Evolutionary conservation across 2,329 filamentous ascomycete species (phyloP).

Genomic region (Diaporthe australafricana): DNA sequence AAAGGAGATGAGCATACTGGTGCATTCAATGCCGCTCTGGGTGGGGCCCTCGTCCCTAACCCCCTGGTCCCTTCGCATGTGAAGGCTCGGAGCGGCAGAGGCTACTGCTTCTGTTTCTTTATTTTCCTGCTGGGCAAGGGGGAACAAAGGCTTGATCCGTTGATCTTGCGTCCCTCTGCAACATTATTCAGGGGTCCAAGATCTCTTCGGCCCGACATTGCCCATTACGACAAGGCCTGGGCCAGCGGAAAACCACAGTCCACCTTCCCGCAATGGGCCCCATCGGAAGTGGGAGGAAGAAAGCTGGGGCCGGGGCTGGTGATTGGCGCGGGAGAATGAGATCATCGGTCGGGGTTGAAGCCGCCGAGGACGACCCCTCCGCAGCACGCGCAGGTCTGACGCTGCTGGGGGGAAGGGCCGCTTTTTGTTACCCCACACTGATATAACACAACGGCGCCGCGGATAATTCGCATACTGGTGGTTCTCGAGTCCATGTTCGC

Average conservation of each 20-base stretch:
- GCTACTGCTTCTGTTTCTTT: neutral
- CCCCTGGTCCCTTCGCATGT: neutral
- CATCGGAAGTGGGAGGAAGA: slow-evolving; percentile 9
- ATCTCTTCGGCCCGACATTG: slow-evolving; percentile 17
- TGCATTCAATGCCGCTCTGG: neutral
- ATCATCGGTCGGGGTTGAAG: slow-evolving; percentile 27
- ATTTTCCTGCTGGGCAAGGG: neutral
- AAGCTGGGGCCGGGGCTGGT: slow-evolving; percentile 13
- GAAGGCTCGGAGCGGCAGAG: slow-evolving; percentile 1
- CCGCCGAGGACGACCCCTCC: slow-evolving; percentile 17
- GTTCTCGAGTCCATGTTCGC: neutral
- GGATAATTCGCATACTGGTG: slow-evolving; percentile 13
- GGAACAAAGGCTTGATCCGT: neutral
- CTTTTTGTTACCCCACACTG: slow-evolving; percentile 19
- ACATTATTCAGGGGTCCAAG: slow-evolving; percentile 11
- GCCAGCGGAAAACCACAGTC: neutral
- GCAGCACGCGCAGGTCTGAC: neutral
- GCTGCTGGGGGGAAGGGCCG: slow-evolving; percentile 1
- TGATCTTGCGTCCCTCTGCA: neutral
- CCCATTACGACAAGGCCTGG: slow-evolving; percentile 5
- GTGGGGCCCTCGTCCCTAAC: no score
- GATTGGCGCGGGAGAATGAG: slow-evolving; percentile 28
- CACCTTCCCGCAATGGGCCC: neutral
- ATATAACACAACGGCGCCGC: slow-evolving; percentile 19
- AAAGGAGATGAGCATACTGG: neutral